phyloP scores from a whole-genome alignment of 1,284 basidiomycete species.

The Boletus semigastroideus region DNA sequence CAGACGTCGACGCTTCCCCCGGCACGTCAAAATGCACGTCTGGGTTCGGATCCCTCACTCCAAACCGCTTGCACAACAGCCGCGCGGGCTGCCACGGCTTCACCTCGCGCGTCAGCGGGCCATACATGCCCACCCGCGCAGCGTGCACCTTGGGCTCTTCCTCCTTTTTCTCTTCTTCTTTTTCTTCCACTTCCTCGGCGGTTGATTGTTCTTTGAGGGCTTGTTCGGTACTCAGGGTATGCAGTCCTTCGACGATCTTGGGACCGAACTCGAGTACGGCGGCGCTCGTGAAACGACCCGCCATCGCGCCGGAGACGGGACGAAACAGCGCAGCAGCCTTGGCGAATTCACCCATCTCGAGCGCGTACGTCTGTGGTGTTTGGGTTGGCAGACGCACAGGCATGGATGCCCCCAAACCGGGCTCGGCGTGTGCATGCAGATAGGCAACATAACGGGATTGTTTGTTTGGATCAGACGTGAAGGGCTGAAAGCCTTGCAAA shows the following conservation, averaged over 20 bases:
- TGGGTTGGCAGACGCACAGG: conserved; percentile 54
- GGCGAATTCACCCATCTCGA: conserved; percentile 84
- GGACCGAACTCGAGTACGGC: conserved; percentile 62
- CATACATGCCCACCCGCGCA: conserved; percentile 85
- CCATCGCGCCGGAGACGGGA: conserved; percentile 91
- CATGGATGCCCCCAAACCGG: conserved; percentile 39
- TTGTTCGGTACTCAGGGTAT: conserved; percentile 54
- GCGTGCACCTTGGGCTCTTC: conserved; percentile 79
- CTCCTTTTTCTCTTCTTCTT: conserved; percentile 49
- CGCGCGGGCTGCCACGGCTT: conserved; percentile 77
- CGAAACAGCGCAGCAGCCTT: conserved; percentile 90
- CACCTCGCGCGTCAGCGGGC: conserved; percentile 76
- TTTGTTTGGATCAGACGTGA: conserved; percentile 73
- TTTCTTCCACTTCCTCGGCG: conserved; percentile 39
- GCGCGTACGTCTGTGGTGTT: conserved; percentile 67
- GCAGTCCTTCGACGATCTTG: conserved; percentile 71
- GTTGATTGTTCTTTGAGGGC: conserved; percentile 35
- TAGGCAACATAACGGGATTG: conserved; percentile 87
- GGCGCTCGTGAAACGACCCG: conserved; percentile 85
- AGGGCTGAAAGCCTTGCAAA: conserved; percentile 88
- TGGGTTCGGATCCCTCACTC: conserved; percentile 81
- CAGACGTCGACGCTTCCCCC: conserved; percentile 20
- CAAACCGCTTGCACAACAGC: conserved; percentile 93
- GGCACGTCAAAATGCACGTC: conserved; percentile 26
- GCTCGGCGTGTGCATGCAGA: conserved; percentile 69